Evolutionary conservation across 2,329 filamentous ascomycete species (phyloP).

Genomic region (Stagonosporopsis vannaccii): DNA sequence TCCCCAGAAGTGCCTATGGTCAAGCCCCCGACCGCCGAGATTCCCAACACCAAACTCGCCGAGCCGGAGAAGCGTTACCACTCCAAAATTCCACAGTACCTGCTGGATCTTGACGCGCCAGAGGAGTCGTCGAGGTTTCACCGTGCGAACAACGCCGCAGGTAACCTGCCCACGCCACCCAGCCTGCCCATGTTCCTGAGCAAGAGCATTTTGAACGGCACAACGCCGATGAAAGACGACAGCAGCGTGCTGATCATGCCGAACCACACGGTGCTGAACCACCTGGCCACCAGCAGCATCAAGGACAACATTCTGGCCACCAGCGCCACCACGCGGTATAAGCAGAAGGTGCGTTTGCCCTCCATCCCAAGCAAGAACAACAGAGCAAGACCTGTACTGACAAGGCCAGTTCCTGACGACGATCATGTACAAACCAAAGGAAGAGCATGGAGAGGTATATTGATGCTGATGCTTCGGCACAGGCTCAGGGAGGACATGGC

Average conservation of each 20-base stretch:
- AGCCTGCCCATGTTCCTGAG: slow-evolving; percentile 87
- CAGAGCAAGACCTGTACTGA: slow-evolving; percentile 10
- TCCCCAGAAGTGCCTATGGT: slow-evolving; percentile 43
- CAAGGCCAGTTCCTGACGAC: slow-evolving; percentile 85
- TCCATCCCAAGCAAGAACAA: background rate
- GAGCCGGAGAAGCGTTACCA: slow-evolving; percentile 66
- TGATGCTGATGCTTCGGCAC: slow-evolving; percentile 16
- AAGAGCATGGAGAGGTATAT: slow-evolving; percentile 38
- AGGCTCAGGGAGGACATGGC: too few relatives aligned
- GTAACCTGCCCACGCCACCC: slow-evolving; percentile 83
- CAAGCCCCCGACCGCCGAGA: slow-evolving; percentile 34
- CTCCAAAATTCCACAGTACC: slow-evolving; percentile 79
- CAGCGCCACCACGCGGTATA: slow-evolving; percentile 96
- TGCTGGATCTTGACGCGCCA: slow-evolving; percentile 84
- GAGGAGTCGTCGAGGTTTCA: slow-evolving; percentile 80
- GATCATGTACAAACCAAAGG: slow-evolving; percentile 94
- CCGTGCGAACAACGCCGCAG: slow-evolving; percentile 75
- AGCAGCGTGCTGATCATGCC: slow-evolving; percentile 97
- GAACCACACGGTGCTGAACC: slow-evolving; percentile 96
- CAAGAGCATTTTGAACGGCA: slow-evolving; percentile 93
- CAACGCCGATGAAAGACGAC: slow-evolving; percentile 93
- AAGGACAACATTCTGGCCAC: slow-evolving; percentile 95
- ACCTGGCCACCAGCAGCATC: slow-evolving; percentile 96
- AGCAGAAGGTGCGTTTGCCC: slow-evolving; percentile 74
- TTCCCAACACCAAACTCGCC: slow-evolving; percentile 36